Evolutionary conservation across 441 rosid genomes (phyloP), one percentile per base, ranked within the genome.

Genomic region (Mallotus japonicus): DNA sequence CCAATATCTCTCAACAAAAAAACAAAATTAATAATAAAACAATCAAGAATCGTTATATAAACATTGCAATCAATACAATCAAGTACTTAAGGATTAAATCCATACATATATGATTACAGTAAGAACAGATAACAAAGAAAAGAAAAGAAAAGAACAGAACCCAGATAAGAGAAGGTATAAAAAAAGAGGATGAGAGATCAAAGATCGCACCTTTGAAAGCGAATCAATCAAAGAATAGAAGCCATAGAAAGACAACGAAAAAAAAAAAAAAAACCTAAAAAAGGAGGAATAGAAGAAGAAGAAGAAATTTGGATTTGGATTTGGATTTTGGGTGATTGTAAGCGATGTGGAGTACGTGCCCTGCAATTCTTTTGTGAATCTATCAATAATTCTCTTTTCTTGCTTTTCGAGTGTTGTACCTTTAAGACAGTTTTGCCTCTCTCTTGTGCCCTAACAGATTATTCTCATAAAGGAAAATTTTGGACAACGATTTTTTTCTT

Each of bases 201-300:
- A 62, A 75, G 62, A 12, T 34, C 56, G 28, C 19, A 76, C 79
- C 79, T 57, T 75, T 53, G 59, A 65, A 22, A 32, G 65, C 10
- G 54, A 53, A 46, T 56, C 13, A 58, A 20, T 14, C 6, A 22
- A 47, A 1, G 60, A 28, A 8, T 4, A 5, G 37, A 19, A n/a
- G 49, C 47, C 47, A 22, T 24, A 28, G 32, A 46, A 17, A 20
- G 3, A 28, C 32, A 28, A 28, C 32, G 32, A 13, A 46, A 10
- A 73, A 15, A 40, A 46, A 10, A 73, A 15, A 40, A 55, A 75
- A 59, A 72, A 49, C 47, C 13, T 28, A 17, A 62, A 49, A 49
- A 49, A 32, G 72, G 47, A 24, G 65, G 58, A 44, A 24, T 24
- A 24, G 28, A 24, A 24, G 28, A 24, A 24, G 1, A 24, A 24